These are phyloP conservation scores for Colletotrichum destructivum DNA, from an alignment of 2,329 filamentous ascomycete species.

Conservation along the genomic window DNA sequence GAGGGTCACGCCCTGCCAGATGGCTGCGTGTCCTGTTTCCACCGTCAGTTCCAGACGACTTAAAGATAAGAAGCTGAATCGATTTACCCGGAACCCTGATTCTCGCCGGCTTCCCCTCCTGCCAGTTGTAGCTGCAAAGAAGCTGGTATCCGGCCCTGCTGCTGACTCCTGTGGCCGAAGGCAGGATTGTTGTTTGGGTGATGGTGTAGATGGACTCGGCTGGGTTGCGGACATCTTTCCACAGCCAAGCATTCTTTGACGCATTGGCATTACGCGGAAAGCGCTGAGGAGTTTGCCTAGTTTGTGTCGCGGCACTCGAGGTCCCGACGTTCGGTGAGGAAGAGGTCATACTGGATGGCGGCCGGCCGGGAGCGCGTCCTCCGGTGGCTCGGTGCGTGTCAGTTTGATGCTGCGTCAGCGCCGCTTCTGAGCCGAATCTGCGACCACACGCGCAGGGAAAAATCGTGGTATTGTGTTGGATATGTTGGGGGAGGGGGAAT, in stretches of 20 bases:
- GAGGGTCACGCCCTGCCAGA: not conserved
- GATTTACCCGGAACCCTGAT: not conserved
- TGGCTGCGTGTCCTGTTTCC: not conserved
- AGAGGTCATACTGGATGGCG: not conserved
- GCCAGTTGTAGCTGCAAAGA: constrained; percentile 10
- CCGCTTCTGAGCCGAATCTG: not conserved
- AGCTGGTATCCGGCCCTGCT: not conserved
- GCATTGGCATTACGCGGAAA: too few species aligned
- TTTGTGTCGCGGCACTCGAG: not conserved
- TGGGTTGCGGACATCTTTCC: not conserved
- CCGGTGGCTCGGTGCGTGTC: not conserved
- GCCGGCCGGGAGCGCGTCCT: not conserved
- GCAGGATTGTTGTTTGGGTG: not conserved
- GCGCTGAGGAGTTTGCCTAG: too few species aligned
- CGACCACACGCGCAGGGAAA: not conserved
- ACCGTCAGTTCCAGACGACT: not conserved
- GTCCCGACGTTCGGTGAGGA: not conserved
- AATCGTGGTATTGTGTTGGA: not conserved
- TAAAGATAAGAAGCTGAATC: too few species aligned
- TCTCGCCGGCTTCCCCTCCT: not conserved
- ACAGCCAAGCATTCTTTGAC: not conserved
- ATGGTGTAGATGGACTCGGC: not conserved
- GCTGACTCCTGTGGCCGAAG: not conserved
- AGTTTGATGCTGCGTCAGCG: not conserved
- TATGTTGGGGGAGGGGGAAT: too few species aligned